Evolutionary conservation across 176 grass and related monocot genomes (phyloP), one percentile per base, ranked within the genome.

Genomic region (Bonia amplexicaulis): DNA sequence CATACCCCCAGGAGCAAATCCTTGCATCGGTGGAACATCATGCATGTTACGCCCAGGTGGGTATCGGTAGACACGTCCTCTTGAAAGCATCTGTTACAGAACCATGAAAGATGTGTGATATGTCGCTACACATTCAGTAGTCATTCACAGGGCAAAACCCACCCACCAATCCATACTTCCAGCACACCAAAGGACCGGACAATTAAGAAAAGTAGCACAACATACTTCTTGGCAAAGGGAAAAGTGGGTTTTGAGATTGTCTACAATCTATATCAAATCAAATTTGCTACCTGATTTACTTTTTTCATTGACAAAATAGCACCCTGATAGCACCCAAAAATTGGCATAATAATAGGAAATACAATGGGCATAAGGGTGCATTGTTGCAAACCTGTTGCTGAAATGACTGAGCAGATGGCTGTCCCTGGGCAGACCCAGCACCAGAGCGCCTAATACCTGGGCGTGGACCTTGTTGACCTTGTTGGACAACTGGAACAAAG

Each of bases 11-110:
- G 86, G 82, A 88, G 80, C 58, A 78, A 88, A 78, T 14, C 86
- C 92, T 11, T 84, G 86, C 78, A 94, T 78, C 17, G 53, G 66
- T 35, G 88, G 86, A 79, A 78, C 86, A 65, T 94, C 95, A 55
- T 84, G 86, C 84, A 97, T 97, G 74, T 80, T 92, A 75, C 92
- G 92, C 6, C 92, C 95, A 81, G 90, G 23, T 52, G 92, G 92
- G 81, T 91, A 94, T 60, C 95, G 92, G 40, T 92, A 94, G 78
- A 92, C 88, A 31, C 92, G 88, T 68, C 90, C 94, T 77, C 95
- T 88, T 17, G 92, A 90, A 86, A 92, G 23, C 90, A 97, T 97
- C 95, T 97, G 90, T 69, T 53, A 81, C 37, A 74, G 16, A 77
- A 59, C 45, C 76, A 86, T 39, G 4, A 52, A 76, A 77, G 46